These are phyloP conservation scores for Diaporthe caulivora DNA, from an alignment of 2,329 filamentous ascomycete genomes.

Conservation along the genomic window DNA sequence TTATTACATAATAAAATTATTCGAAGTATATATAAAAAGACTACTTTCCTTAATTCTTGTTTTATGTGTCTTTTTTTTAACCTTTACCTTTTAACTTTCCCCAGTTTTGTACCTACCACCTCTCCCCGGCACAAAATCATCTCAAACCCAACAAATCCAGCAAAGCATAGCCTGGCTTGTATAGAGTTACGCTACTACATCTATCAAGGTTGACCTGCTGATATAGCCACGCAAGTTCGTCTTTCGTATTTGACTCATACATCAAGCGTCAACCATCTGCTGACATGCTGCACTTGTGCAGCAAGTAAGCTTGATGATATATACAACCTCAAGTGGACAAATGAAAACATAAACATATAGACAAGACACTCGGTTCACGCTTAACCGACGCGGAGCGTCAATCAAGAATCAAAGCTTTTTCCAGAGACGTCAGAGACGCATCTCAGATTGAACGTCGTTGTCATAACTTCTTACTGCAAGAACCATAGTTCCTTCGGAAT, in stretches of 20 bases:
- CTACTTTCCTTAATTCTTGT: fast-evolving
- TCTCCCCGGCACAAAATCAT: too few species aligned
- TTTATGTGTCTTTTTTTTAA: too few species aligned
- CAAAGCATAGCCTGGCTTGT: not conserved
- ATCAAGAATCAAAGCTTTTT: not conserved
- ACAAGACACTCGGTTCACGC: not conserved
- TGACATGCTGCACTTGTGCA: not conserved
- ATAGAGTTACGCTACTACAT: not conserved
- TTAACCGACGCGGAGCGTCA: not conserved
- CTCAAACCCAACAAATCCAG: not conserved
- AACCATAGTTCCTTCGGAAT: not conserved
- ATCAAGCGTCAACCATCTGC: not conserved
- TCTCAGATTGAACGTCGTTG: not conserved
- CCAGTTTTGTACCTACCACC: not conserved
- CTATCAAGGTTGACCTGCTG: too few species aligned
- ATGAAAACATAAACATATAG: not conserved
- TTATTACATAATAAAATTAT: not conserved
- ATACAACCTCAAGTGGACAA: not conserved
- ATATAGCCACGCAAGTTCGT: too few species aligned
- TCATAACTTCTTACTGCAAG: not conserved
- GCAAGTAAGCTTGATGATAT: not conserved
- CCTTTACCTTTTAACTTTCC: not conserved
- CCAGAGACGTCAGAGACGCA: not conserved
- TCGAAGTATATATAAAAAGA: not conserved
- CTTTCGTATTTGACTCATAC: not conserved